Evolutionary conservation across 257 asterid genomes (phyloP), one percentile per base, ranked within the genome.

Genomic region (Jacaranda mimosifolia): DNA sequence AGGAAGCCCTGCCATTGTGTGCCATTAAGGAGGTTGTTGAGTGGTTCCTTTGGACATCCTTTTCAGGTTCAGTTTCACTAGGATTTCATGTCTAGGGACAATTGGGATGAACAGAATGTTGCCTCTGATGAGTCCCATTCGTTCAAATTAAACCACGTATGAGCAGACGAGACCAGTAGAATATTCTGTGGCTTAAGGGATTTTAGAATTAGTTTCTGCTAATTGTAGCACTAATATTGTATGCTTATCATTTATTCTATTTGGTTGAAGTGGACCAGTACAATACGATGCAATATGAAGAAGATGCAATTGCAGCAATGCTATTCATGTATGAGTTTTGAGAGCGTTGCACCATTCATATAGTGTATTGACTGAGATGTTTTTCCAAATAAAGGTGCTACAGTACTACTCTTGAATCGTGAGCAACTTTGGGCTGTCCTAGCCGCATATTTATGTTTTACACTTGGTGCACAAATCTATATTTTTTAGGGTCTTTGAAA

Each of bases 11-110:
- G 63, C 60, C 73, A 79, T 63, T 74, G 49, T 40, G 57, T 70
- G 80, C 67, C 74, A 79, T 82, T 78, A 79, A 81, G 53, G 79
- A 35, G 87, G 85, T 76, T 78, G 86, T 83, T 82, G 83, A 81
- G 70, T 74, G 76, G 64, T 49, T 72, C 70, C 43, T 77, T 68
- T 13, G 74, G 59, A 78, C 70, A 69, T 74, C 75, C 45, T 3
- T 56, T 75, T 64, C 72, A 68, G 36, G 57, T 78, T 69, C 68
- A 42, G 39, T 73, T 15, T 80, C 46, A 59, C 9, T 11, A 9
- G 53, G 49, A 40, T 42, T 58, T 71, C 77, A 55, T 74, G 49
- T 63, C 68, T 46, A 26, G 80, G 46, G 76, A 35, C 55, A 51
- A 51, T 19, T 13, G 77, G 75, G 55, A 17, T 35, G 36, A 72